A percentile compares a stretch with the other conserved stretches of the same genome.
Conservation (phyloP, 108 stramenopile species). For the Cyclotella atomus region DNA sequence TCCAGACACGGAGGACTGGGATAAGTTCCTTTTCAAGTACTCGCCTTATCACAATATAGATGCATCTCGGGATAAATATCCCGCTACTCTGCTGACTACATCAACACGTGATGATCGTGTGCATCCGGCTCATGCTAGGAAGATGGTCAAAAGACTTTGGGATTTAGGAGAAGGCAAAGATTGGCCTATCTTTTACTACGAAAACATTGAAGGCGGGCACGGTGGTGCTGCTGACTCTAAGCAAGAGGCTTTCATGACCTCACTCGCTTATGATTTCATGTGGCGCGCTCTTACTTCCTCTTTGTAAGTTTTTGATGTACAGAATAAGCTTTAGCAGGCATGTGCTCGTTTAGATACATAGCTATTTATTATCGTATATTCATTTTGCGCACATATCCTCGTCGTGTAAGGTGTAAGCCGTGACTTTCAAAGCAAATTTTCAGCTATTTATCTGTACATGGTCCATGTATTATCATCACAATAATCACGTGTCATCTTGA, state of each 20-base stretch:
- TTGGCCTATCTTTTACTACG: slow-evolving; percentile 91
- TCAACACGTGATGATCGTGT: slow-evolving; percentile 94
- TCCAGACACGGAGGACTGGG: slow-evolving; percentile 94
- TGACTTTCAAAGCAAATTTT: too few species aligned
- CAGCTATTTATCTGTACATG: too few species aligned
- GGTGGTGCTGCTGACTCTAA: slow-evolving; percentile 92
- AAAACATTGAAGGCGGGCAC: slow-evolving; percentile 95
- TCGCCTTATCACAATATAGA: slow-evolving; percentile 94
- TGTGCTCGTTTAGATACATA: too few species aligned
- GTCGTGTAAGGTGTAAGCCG: too few species aligned
- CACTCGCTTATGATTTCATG: slow-evolving; percentile 87
- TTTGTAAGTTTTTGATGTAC: too few species aligned
- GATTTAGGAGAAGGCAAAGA: slow-evolving; percentile 73
- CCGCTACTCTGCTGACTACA: slow-evolving; percentile 85
- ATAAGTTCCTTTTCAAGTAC: slow-evolving; percentile 82
- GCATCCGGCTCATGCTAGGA: slow-evolving; percentile 93
- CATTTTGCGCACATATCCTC: too few species aligned
- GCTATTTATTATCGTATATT: too few species aligned
- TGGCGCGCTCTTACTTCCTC: slow-evolving; percentile 40
- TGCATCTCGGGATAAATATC: slow-evolving; percentile 56
- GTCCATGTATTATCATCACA: too few species aligned
- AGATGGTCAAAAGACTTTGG: slow-evolving; percentile 88
- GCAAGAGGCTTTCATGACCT: slow-evolving; percentile 83
- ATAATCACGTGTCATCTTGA: too few species aligned
- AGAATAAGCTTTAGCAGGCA: too few species aligned